phyloP scores from a whole-genome alignment of 2,329 filamentous ascomycete species.

The Claviceps arundinis region DNA sequence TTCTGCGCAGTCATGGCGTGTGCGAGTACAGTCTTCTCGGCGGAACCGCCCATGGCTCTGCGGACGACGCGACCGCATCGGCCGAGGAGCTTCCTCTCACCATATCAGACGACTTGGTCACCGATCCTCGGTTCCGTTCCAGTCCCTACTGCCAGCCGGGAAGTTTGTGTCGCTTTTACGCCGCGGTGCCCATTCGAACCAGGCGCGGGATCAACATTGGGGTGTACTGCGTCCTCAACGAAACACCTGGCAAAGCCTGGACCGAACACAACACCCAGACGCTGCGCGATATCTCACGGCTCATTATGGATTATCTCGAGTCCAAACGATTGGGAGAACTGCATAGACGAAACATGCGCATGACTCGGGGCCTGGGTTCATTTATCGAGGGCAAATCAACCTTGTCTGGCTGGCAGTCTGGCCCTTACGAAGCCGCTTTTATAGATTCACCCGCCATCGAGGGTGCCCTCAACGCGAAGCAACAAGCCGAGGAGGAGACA shows the following conservation, averaged over 20 bases:
- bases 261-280: constrained; percentile 13
- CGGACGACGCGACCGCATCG: neutral
- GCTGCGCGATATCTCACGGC: constrained; percentile 15
- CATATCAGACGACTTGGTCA: constrained; percentile 20
- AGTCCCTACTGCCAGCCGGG: constrained; percentile 14
- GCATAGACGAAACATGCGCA: constrained; percentile 20
- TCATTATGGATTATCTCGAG: constrained; percentile 24
- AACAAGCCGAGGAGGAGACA: neutral
- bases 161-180: constrained; percentile 22
- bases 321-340: constrained; percentile 13
- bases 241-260: constrained; percentile 9
- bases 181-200: constrained; percentile 27
- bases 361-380: constrained; percentile 22
- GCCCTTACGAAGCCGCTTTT: constrained; percentile 3
- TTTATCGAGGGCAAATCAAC: constrained; percentile 23
- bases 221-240: constrained; percentile 19
- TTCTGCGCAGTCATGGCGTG: constrained; percentile 16
- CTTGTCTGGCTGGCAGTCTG: constrained; percentile 13
- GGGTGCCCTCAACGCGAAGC: constrained; percentile 7
- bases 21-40: constrained; percentile 15
- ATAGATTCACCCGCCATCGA: constrained; percentile 5
- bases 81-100: constrained; percentile 16
- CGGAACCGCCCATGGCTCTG: neutral
- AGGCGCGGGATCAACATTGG: constrained; percentile 28
- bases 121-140: constrained; percentile 17